A percentile compares a stretch with the other conserved stretches of the same genome.
phyloP scores from a whole-genome alignment of 2,329 filamentous ascomycete species.

The Colletotrichum eleusines region DNA sequence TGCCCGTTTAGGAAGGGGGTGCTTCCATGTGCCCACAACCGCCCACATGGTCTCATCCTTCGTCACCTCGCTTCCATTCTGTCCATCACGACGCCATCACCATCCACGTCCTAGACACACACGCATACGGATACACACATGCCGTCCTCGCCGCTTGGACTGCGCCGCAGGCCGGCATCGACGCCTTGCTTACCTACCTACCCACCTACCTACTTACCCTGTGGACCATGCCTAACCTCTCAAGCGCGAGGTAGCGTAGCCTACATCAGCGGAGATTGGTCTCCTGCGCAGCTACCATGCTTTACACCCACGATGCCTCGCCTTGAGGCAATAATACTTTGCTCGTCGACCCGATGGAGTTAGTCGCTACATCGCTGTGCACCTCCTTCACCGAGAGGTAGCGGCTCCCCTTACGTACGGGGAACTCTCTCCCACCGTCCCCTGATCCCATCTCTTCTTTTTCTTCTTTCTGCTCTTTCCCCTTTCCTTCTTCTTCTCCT shows the following conservation, averaged over 20 bases:
- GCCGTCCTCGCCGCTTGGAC: slow-evolving; percentile 14
- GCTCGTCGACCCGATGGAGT: slow-evolving; percentile 22
- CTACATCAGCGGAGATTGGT: slow-evolving; percentile 24
- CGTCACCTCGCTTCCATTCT: slow-evolving; percentile 4
- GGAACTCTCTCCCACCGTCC: not conserved
- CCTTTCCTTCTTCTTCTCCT: slow-evolving; percentile 2
- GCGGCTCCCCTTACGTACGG: slow-evolving; percentile 24
- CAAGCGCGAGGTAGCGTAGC: not conserved
- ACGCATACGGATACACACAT: slow-evolving; percentile 1
- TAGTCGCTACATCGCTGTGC: slow-evolving; percentile 15
- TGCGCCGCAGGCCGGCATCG: slow-evolving; percentile 7
- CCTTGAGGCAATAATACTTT: slow-evolving; percentile 4
- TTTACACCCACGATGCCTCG: slow-evolving; percentile 12
- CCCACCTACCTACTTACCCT: not conserved
- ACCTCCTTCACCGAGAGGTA: not conserved
- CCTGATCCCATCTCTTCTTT: not conserved
- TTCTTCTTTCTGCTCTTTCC: not conserved
- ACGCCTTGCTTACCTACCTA: slow-evolving; percentile 5
- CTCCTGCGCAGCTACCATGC: slow-evolving; percentile 20
- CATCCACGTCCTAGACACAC: slow-evolving; percentile 10
- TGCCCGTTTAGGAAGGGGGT: slow-evolving; percentile 16
- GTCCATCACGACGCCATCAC: slow-evolving; percentile 27
- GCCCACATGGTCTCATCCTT: slow-evolving; percentile 15
- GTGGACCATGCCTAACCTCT: not conserved
- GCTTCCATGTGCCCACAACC: slow-evolving; percentile 12